Base-by-base conservation (phyloP, 257 asterid species). In the Solanum bulbocastanum region DNA sequence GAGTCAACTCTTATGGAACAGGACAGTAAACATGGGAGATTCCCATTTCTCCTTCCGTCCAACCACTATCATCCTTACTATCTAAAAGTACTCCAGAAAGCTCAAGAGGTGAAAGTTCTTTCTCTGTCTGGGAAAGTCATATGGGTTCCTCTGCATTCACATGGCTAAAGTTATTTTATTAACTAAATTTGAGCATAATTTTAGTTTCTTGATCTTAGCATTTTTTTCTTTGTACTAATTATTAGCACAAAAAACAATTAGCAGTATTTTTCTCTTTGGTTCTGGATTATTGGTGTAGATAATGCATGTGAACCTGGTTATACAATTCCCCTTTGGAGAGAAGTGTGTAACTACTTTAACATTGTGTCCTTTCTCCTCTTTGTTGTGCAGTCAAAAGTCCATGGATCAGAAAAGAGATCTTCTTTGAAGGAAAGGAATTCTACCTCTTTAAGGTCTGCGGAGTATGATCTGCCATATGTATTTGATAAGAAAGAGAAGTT, bases 401-500 rank as follows among this genome's bases (percentile, higher is more conserved):
- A 81, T 72, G 89, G 91, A 88, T 79, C 62, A 52, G 93, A 90
- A 82, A 94, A 85, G 89, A 91, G 90, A 83, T 88, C 88, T 88
- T 22, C 88, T 88, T 22, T 72, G 35, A 83, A 87, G 93, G 94
- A 90, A 74, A 91, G 87, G 37, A 89, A 88, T 87, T 74, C 52
- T 60, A 68, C 88, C 11, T 86, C 88, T 69, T 62, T 87, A 60
- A 56, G 87, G 36, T 84, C 91, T 69, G 87, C 71, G 89, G 88
- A 72, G 58, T 87, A 91, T 84, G 96, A 92, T 88, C 78, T 91
- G 83, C 96, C 98, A 27, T 85, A 65, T 46, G 98, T 92, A 89
- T 91, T 89, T 69, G 98, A 97, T 90, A 90, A 93, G 91, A 96
- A 96, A 91, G 99, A 94, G 91, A 97, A 95, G 93, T 94, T 97